These are phyloP conservation scores for Tetrapisispora namnaoensis DNA, from an alignment of 805 yeast genomes.

Conservation along the genomic window DNA sequence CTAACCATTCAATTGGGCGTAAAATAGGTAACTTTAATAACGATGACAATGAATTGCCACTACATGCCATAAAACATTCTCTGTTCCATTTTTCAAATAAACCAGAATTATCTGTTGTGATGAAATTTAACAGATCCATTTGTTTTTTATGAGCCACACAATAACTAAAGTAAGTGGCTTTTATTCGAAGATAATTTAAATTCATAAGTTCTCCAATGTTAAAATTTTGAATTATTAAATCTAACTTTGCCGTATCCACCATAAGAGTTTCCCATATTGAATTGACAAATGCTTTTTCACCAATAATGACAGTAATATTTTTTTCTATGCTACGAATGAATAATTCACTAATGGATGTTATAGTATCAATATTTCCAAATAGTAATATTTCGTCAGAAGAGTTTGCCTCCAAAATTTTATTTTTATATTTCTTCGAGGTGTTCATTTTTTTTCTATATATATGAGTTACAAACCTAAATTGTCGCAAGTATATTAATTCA, in stretches of 20 bases:
- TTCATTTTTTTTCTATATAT: conserved; percentile 29
- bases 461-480: conserved; percentile 23
- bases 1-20: conserved; percentile 23
- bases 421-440: conserved; percentile 22
- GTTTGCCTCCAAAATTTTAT: conserved; percentile 21
- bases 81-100: conserved; percentile 28
- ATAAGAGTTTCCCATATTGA: background rate
- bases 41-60: conserved; percentile 23
- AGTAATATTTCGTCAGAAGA: conserved; percentile 31
- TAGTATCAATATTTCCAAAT: conserved; percentile 37
- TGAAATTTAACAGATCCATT: conserved; percentile 16
- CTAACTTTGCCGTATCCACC: background rate
- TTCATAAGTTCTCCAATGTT: conserved; percentile 26
- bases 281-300: background rate
- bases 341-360: conserved; percentile 30
- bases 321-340: conserved; percentile 17
- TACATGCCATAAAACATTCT: conserved; percentile 24
- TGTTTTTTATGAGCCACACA: conserved; percentile 26
- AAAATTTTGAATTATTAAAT: conserved; percentile 1
- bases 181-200: conserved; percentile 27
- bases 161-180: conserved; percentile 29
- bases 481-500: conserved; percentile 29
- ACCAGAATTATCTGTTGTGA: conserved; percentile 11
- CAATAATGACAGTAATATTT: background rate
- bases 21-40: conserved; percentile 28